Evolutionary conservation across 1,284 basidiomycete species (phyloP), one percentile per base, ranked within the genome.

Genomic region (Acaromyces ingoldii): DNA sequence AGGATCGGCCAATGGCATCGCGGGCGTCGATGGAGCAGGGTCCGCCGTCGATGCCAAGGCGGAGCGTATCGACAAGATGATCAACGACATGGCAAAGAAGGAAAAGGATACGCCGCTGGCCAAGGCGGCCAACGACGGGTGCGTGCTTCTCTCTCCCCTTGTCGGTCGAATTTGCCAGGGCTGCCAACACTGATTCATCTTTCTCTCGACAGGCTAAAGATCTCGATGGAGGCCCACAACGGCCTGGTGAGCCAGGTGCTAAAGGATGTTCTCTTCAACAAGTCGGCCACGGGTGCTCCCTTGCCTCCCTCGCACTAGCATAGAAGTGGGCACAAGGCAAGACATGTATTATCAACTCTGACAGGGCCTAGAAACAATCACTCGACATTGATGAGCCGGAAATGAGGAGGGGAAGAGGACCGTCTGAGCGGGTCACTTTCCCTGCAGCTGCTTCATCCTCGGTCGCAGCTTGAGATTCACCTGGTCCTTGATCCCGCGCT

Each of bases 231-330:
- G 72, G 88, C 87, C 0, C 88, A 92, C 66, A 91, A 95, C 66
- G 91, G 89, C 1, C 82, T 95, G 52, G 87, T 92, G 55, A 80
- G 89, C 0, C 90, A 92, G 75, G 84, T 91, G 3, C 80, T 95
- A 68, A 95, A 96, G 75, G 86, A 91, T 61, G 34, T 62, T 6
- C 53, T 76, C 3, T 76, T 76, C 55, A 65, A 67, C 48, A 42
- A 49, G 13, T 50, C 58, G 15, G 26, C 21, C 13, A 52, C 49
- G 1, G 49, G 41, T 15, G 53, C 49, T n/a, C 47, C 48, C 6
- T 11, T 51, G 40, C 47, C 54, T 33, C 42, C 49, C 22, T 22
- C 42, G n/a, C 33, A 17, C 11, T 34, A 48, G 33, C n/a, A n/a
- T n/a, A n/a, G n/a, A n/a, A n/a, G n/a, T n/a, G n/a, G n/a, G n/a